phyloP scores from a whole-genome alignment of 1,284 basidiomycete species.

The Lentinus polychrous region DNA sequence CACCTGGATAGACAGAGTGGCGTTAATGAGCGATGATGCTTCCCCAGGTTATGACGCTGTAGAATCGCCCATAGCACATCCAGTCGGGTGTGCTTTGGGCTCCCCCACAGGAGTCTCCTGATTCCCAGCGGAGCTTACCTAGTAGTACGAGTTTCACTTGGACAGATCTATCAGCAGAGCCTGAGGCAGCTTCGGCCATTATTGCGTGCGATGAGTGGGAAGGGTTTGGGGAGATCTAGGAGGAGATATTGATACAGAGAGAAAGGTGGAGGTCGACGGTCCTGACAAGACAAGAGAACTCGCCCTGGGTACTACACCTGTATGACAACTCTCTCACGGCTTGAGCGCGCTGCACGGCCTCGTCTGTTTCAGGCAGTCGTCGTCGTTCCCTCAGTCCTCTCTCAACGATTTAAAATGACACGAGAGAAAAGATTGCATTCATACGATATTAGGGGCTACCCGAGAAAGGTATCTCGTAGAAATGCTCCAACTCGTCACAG shows the following conservation, averaged over 20 bases:
- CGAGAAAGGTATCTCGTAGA: slow-evolving; percentile 24
- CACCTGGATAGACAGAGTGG: slow-evolving; percentile 50
- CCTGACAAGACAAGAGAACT: background rate
- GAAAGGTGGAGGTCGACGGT: slow-evolving; percentile 14
- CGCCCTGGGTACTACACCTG: background rate
- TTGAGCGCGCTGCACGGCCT: background rate
- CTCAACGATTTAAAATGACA: background rate
- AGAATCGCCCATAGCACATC: background rate
- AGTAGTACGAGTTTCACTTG: slow-evolving; percentile 88
- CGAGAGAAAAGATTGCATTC: too few species aligned
- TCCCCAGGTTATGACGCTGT: background rate
- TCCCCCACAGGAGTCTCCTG: too few species aligned
- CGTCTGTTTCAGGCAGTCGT: slow-evolving; percentile 5
- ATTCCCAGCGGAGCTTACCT: slow-evolving; percentile 39
- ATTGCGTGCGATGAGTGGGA: slow-evolving; percentile 12
- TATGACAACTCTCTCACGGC: slow-evolving; percentile 3
- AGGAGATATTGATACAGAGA: slow-evolving; percentile 17
- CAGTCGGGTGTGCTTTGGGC: background rate
- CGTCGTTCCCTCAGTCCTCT: too few species aligned
- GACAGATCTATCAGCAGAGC: slow-evolving; percentile 75
- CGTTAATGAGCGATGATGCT: slow-evolving; percentile 10
- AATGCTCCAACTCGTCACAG: slow-evolving; percentile 37
- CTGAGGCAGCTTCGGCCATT: slow-evolving; percentile 69
- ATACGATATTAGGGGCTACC: too few species aligned
- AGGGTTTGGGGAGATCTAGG: slow-evolving; percentile 10